Base-by-base conservation (phyloP, 768 basidiomycete genomes). In the Rhizopogon rudus region DNA sequence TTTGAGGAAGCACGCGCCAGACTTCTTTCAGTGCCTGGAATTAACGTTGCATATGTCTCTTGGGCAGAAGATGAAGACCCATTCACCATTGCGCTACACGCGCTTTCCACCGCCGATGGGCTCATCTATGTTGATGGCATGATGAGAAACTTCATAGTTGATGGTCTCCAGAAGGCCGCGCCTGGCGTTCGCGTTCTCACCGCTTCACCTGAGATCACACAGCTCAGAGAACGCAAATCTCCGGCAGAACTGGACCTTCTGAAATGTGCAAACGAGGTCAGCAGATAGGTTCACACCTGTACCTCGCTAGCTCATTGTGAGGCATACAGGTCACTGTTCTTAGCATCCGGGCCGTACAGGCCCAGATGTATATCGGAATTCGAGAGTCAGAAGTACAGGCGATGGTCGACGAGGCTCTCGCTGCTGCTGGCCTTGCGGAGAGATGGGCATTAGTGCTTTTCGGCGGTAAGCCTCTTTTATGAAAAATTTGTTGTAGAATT, bases 261-360 rank as follows among this genome's bases (percentile, higher is more conserved):
- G 63, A 82, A 77, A 60, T 93, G 89, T 63, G 89, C 76, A 1
- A 93, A 92, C 64, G 87, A 93, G 78, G 90, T 92, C 46, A 5
- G 70, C 51, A 20, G 3, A 33, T 16, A 41, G 20, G 48, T 52
- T 40, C 3, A 7, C 37, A 17, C 54, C n/a, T n/a, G 17, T 22
- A 51, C 17, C 8, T 37, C 22, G 40, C 28, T 39, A 33, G 35
- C 51, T 60, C 35, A 63, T 20, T 6, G 20, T 1, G 10, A 33
- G 28, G 55, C 6, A 12, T 35, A 10, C 62, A 93, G 91, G 86
- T 80, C n/a, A 92, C 91, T 0, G 62, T 93, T 5, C 76, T 91
- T 14, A 82, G 88, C 6, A 86, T 93, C 63, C 79, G 88, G 10
- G 76, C 78, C 6, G 84, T 87, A 2, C 79, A 82, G 54, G 73